Evolutionary conservation across 2,329 filamentous ascomycete species (phyloP), one percentile per base, ranked within the genome.

Genomic region (Paecilomyces fulvus): DNA sequence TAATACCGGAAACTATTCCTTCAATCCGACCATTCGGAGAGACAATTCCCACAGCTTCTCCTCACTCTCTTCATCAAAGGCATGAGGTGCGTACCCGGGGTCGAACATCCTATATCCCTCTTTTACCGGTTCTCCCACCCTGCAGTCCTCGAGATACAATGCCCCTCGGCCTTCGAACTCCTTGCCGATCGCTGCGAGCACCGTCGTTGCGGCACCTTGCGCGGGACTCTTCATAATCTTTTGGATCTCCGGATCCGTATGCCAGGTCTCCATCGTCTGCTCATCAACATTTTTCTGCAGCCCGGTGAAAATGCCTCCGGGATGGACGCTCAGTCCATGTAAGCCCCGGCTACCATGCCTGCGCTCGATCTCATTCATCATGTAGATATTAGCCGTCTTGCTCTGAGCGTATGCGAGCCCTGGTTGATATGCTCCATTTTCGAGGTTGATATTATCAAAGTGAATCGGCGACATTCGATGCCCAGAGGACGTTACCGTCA

Each of bases 331-430:
- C 3, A 33, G 14, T 11, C 31, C 77, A 53, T 78, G 77, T 0
- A 83, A 59, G 3, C 75, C 73, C 2, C 67, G 60, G 0, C 62
- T 23, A 1, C 74, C 75, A 57, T 80, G 82, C 1, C 71, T 70
- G 0, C 79, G 71, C 28, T 82, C 77, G 30, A 82, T 69, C 53
- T 80, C 73, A 58, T 77, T 79, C 3, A 78, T 74, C 50, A 79
- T 75, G 60, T 73, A 78, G 21, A 81, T 72, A 55, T 77, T 79
- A 11, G 80, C 79, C 1, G 74, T 73, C 59, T 83, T 83, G 55
- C 71, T 69, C 58, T 79, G 75, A 0, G 69, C 75, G 55, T 83
- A 83, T 0, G 76, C 70, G 0, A 55, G 52, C 49, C 62, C 67
- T 0, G 69, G 68, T 2, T 71, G 14, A 65, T 67, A 20, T 59